Conservation (phyloP, 192 early-diverging fungal species). For the Coemansia sp. region DNA sequence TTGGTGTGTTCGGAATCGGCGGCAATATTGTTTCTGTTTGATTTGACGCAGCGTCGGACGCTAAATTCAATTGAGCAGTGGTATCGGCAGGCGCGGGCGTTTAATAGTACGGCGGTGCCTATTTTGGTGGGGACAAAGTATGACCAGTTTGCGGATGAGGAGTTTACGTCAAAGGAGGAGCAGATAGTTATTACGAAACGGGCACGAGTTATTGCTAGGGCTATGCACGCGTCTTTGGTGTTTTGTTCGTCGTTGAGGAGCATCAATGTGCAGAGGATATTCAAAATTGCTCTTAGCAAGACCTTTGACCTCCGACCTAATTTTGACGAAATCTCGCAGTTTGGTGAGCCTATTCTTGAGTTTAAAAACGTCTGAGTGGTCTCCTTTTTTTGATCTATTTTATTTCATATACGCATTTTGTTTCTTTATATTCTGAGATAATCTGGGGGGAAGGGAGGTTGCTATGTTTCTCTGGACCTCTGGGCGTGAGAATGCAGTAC, state of each 20-base stretch:
- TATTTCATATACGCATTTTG: neutral
- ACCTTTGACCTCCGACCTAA: slow-evolving; percentile 94
- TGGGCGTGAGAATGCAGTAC: too few species aligned
- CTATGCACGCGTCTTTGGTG: slow-evolving; percentile 94
- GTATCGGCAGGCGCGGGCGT: slow-evolving; percentile 94
- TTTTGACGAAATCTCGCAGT: slow-evolving; percentile 88
- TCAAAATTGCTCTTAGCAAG: slow-evolving; percentile 93
- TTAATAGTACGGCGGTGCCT: slow-evolving; percentile 95
- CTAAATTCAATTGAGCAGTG: slow-evolving; percentile 95
- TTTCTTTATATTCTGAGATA: neutral
- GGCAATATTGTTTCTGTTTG: slow-evolving; percentile 96
- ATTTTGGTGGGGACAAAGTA: slow-evolving; percentile 97
- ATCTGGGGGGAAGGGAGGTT: too few species aligned
- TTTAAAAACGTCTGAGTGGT: slow-evolving; percentile 55
- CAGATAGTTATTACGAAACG: slow-evolving; percentile 93
- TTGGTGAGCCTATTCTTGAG: slow-evolving; percentile 91
- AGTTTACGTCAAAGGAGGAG: slow-evolving; percentile 74
- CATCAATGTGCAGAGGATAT: slow-evolving; percentile 97
- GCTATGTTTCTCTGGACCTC: too few species aligned
- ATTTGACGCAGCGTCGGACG: slow-evolving; percentile 87
- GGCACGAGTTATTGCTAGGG: slow-evolving; percentile 85
- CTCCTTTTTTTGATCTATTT: neutral
- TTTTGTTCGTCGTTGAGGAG: slow-evolving; percentile 93
- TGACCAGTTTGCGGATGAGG: slow-evolving; percentile 79
- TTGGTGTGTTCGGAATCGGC: slow-evolving; percentile 96